Base-by-base conservation (phyloP, 192 early-diverging fungal species). In the Podila horticola region DNA sequence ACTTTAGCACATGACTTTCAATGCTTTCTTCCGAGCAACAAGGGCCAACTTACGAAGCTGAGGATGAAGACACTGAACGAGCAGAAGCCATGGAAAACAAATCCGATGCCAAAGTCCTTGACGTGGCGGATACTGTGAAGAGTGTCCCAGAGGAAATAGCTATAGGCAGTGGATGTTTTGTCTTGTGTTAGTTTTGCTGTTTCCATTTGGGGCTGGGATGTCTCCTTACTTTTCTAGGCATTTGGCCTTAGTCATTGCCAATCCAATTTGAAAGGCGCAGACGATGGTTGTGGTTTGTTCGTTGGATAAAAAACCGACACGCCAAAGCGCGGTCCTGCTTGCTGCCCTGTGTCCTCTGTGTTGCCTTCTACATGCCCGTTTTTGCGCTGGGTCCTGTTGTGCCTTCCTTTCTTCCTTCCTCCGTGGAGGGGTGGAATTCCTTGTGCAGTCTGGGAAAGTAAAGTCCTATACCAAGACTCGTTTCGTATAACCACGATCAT, bases 61-160 rank as follows among this genome's bases (percentile, higher is more conserved):
- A 94, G 83, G 12, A 94, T 79, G 50, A 88, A 96, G 8, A 96
- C 95, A 61, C 86, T 74, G 67, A 95, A 92, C 55, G 93, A 93
- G 26, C 88, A 85, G 20, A 94, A 15, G 12, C 91, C 97, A 71
- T 98, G 97, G 26, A 95, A 70, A 30, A 94, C 92, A 83, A 97
- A 95, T 13, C 93, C 94, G 19, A 92, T 38, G 5, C 95, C 96
- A 69, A 89, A 86, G 66, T 91, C 84, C 71, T 89, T 89, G 38
- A 92, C 60, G 68, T 95, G 87, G 64, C 85, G 82, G 57, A 95
- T 66, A 10, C 87, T 92, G 8, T 92, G 79, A 58, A 91, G 62
- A 1, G 91, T 90, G 84, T 98, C 97, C 97, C 97, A 98, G 57
- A 97, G 67, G 86, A 98, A 98, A 83, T 96, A 97, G 20, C 95